Evolutionary conservation across 768 basidiomycete genomes (phyloP), one percentile per base, ranked within the genome.

Genomic region (Suillus weaverae): DNA sequence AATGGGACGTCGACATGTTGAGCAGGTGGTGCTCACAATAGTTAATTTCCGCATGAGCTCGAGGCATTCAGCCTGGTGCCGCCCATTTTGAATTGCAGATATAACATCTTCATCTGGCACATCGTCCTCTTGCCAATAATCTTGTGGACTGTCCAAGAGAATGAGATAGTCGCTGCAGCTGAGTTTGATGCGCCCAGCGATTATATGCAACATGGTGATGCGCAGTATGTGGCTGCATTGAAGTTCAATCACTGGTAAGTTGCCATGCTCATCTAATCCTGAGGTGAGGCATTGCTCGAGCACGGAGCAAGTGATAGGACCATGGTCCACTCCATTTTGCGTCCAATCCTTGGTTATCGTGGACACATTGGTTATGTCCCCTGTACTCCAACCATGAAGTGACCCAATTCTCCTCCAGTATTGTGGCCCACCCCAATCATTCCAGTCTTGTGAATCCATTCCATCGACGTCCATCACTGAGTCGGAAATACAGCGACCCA

Each of bases 1-100:
- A 0, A 14, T 2, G 0, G 22, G 13, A 2, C 22, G 22, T 26
- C 26, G 48, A 14, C 48, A 50, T 0, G 0, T 26, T 0, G 22
- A 3, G 22, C 48, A 50, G 26, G 44, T 46, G 2, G 44, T 5
- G 3, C 44, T 46, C 5, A 46, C 4, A 0, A 46, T 5, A 5
- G 2, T 50, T 2, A 48, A 6, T 13, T 1, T 50, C 13, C 14
- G 13, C 13, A 26, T 5, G 6, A 50, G 22, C 5, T 14, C 3
- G 0, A 50, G 48, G 13, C 48, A 50, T 6, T 50, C 6, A 7
- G 48, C 5, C 14, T 26, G 43, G 4, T 44, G 43, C 1, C 4
- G 9, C 4, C 43, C 43, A n/a, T 44, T 44, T 5, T 44, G 43
- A 10, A 44, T 44, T 1, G 1, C 9, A 4, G 1, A 10, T 0